phyloP scores from a whole-genome alignment of 1,139 yeast species.

The Geotrichum carabidarum region DNA sequence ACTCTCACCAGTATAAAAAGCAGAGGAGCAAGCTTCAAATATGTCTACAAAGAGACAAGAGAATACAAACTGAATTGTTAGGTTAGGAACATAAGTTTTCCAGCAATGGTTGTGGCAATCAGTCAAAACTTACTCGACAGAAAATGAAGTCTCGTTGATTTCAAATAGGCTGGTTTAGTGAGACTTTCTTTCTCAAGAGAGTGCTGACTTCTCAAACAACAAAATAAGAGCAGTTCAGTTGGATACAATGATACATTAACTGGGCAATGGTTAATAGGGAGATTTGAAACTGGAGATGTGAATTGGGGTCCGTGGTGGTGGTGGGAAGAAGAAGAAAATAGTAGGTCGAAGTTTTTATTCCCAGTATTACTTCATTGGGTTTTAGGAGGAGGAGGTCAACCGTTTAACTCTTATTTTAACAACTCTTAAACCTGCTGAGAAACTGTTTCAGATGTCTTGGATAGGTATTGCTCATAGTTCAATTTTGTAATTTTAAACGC shows the following conservation, averaged over 20 bases:
- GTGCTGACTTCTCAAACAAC: no score
- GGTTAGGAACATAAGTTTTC: background rate
- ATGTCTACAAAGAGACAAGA: constrained; percentile 2
- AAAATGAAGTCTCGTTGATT: no score
- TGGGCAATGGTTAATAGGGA: no score
- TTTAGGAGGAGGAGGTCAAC: no score
- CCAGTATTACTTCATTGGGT: background rate
- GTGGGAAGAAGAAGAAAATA: constrained; percentile 5
- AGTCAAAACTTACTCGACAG: background rate
- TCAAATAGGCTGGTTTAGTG: no score
- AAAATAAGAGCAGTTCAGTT: no score
- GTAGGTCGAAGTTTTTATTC: background rate
- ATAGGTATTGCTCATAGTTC: background rate
- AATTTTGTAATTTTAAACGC: background rate
- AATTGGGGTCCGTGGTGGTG: constrained; percentile 6
- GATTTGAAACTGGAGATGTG: background rate
- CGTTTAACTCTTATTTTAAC: no score
- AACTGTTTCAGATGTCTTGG: background rate
- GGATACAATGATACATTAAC: no score
- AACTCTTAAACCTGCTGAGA: background rate
- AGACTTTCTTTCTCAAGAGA: no score
- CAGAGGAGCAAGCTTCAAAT: background rate
- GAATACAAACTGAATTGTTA: no score
- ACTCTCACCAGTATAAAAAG: constrained; percentile 6
- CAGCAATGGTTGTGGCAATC: background rate